Base-by-base conservation (phyloP, 768 basidiomycete species). In the Pholiota conissans region DNA sequence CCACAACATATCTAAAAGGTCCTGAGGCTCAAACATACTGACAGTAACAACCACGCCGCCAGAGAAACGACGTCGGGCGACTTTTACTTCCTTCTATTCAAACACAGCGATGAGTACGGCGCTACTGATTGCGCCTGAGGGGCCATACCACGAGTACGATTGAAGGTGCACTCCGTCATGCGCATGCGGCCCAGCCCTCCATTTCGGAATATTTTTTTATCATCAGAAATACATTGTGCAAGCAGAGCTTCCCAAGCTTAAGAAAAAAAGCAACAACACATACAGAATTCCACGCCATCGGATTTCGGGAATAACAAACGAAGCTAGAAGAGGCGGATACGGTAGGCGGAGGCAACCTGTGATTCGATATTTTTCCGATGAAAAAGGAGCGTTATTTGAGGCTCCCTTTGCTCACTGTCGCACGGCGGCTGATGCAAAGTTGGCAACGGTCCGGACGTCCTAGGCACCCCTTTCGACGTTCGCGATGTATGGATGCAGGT, bases 81-180 rank as follows among this genome's bases (percentile, higher is more conserved):
- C 14, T 56, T 49, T 28, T n/a, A 20, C 27, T 27, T 49, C 55
- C 55, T 56, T 34, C 5, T 45, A 45, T 29, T 56, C 46, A 48
- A 48, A 39, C 47, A 13, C 32, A 39, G 55, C 55, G 55, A 56
- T n/a, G 18, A 56, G 55, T 20, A 49, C 55, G 55, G 55, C 29
- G 28, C 29, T 37, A 10, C 7, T 11, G 7, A 22, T 13, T 28
- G 40, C 8, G 10, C 42, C 42, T 24, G 20, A 3, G 9, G 9
- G 1, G 22, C 5, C 13, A 22, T 26, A 45, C 42, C 2, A 24
- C 42, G 42, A 45, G 42, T 45, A 24, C n/a, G 11, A 20, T 45
- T 4, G 2, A 39, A n/a, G n/a, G n/a, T n/a, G 37, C 37, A 39
- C 34, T 16, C n/a, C 34, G n/a, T 35, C 34, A 16, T 35, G n/a